phyloP scores from a whole-genome alignment of 169 alveolate species.

The Cryptosporidium xiaoi region DNA sequence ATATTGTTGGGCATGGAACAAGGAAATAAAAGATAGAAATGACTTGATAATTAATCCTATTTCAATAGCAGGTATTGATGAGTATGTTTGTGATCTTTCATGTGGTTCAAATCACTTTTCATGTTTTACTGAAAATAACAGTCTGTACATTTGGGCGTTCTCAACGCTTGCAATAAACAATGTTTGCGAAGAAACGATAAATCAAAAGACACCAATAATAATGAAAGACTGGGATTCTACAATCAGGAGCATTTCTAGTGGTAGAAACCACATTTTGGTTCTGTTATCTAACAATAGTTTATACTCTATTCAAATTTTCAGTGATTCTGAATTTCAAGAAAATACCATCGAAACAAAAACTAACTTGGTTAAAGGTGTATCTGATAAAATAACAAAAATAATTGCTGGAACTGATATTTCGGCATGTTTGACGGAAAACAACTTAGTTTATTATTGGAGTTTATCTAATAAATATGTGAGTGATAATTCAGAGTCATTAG shows the following conservation, averaged over 20 bases:
- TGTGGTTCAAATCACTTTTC: slow-evolving; percentile 64
- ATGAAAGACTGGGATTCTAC: slow-evolving; percentile 37
- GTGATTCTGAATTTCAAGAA: slow-evolving; percentile 14
- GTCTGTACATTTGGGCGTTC: slow-evolving; percentile 42
- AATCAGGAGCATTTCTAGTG: slow-evolving; percentile 34
- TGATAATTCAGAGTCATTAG: not conserved
- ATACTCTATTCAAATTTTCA: slow-evolving; percentile 5
- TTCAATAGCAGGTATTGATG: slow-evolving; percentile 43
- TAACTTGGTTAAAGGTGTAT: not conserved
- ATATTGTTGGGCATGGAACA: slow-evolving; percentile 60
- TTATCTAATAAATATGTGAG: not conserved
- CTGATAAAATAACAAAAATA: slow-evolving; percentile 39
- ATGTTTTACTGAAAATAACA: slow-evolving; percentile 36
- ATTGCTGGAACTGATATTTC: slow-evolving; percentile 37
- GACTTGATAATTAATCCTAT: slow-evolving; percentile 36
- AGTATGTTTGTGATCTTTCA: slow-evolving; percentile 20
- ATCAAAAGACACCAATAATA: slow-evolving; percentile 7
- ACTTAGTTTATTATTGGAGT: slow-evolving; percentile 12
- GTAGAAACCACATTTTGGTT: slow-evolving; percentile 40
- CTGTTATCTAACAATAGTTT: slow-evolving; percentile 32
- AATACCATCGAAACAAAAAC: not conserved
- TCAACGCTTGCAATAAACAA: not conserved
- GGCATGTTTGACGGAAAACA: slow-evolving; percentile 20
- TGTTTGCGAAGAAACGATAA: not conserved
- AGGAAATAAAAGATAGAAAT: slow-evolving; percentile 9